Percentiles rank a stretch among this genome's conserved stretches.
phyloP scores from a whole-genome alignment of 345 rosid species.

The Anacardium occidentale region DNA sequence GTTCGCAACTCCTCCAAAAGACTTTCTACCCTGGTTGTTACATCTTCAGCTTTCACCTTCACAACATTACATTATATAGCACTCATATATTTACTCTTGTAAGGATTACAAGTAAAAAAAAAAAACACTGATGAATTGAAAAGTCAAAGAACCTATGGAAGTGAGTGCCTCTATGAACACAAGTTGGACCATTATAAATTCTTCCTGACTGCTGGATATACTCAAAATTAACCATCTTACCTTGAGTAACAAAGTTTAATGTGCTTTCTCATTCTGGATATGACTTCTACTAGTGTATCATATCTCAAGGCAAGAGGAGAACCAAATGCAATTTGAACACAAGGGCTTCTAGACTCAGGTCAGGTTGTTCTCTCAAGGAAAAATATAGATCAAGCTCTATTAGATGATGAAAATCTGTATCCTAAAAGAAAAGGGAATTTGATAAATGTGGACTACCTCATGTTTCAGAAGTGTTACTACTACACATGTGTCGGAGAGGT shows the following conservation, averaged over 20 bases:
- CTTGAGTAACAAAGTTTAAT: neutral
- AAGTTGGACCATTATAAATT: neutral
- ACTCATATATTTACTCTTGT: neutral
- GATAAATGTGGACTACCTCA: neutral
- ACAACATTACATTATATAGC: slow-evolving; percentile 18
- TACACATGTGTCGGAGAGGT: neutral
- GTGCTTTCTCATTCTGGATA: too few species aligned
- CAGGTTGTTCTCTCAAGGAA: neutral
- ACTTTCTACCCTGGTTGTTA: slow-evolving; percentile 72
- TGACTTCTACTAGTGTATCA: too few species aligned
- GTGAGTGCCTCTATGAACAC: neutral
- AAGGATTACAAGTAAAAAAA: neutral
- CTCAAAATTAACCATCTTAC: neutral
- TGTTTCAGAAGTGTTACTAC: neutral
- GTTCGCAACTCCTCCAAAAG: slow-evolving; percentile 71
- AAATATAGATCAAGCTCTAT: neutral
- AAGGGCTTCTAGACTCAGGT: neutral
- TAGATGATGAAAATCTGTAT: neutral
- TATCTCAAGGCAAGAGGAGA: neutral
- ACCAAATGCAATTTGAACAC: neutral
- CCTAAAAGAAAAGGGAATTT: neutral
- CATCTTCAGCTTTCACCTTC: slow-evolving; percentile 94
- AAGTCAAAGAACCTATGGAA: neutral
- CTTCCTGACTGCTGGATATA: too few species aligned
- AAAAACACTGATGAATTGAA: slow-evolving; percentile 1